Evolutionary conservation across 352 stramenopile species (phyloP), one percentile per base, ranked within the genome.

Genomic region (Globisporangium rhizosaccharum): DNA sequence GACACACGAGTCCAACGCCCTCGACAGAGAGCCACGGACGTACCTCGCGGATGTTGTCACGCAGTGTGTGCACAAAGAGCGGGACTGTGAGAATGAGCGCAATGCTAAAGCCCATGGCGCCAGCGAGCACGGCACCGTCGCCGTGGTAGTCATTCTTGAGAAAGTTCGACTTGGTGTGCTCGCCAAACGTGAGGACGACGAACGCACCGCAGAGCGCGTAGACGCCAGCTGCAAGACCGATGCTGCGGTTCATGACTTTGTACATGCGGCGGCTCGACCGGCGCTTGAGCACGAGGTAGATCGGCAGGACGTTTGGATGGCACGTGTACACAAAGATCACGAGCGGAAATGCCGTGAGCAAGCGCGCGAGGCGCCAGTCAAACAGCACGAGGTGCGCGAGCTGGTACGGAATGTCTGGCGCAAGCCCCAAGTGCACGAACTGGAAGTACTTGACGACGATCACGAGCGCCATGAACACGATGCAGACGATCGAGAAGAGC

Each of bases 401-500:
- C 65, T 94, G 85, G 63, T 87, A 92, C 4, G 57, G 51, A 25
- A 94, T 90, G 44, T 75, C 72, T 8, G 68, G 80, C 0, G 82
- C 80, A 28, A 81, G 63, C 0, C 79, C 85, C 53, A 79, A 53
- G 57, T 92, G 79, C 47, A 90, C 81, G 57, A 93, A 96, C 67
- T 92, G 76, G 63, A 92, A 92, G 70, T 96, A 96, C 72, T 93
- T 94, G 70, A 89, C 79, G 48, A 94, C 76, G 52, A 96, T 88
- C n/a, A 91, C 82, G 20, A 92, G 53, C 50, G 83, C 73, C 78
- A 96, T 92, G 67, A 93, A 96, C n/a, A 85, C 72, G 54, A 92
- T 92, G 63, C 85, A 96, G 10, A 90, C 53, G 48, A 96, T 90
- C 2, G 82, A 92, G 63, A 96, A 93, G 26, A 96, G 72, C 62